Base-by-base conservation (phyloP, 1,284 basidiomycete genomes). In the Sphaerobolus stellatus region DNA sequence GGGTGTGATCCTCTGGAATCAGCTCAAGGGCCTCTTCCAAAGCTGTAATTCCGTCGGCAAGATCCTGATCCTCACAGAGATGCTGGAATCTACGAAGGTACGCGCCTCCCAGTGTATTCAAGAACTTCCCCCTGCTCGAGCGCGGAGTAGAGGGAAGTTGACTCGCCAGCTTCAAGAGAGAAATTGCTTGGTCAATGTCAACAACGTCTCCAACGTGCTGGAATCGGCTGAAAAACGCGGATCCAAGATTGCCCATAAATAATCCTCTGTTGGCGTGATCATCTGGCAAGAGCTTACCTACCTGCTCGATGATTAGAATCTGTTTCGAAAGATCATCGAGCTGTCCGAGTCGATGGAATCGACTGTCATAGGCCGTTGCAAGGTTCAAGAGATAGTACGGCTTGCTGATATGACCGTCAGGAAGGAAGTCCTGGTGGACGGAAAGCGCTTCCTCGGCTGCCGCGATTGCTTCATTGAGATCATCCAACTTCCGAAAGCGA, bases 101-200 rank as follows among this genome's bases (percentile, higher is more conserved):
- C 13, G 52, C 18, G 30, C 16, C 40, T 6, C 52, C 59, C 25
- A 60, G 58, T 22, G 47, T 53, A 36, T 46, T 56, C n/a, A 61
- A 31, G 48, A 31, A 24, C 5, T 11, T 25, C 27, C 50, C 25
- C 41, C 40, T 7, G 18, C 27, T 45, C 8, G 46, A 31, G 20
- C 25, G 25, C 14, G 24, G 24, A 31, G 22, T 43, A 54, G 43
- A 11, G 16, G 41, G 28, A 18, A 56, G 50, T 14, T 45, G 25
- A 14, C 30, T 38, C 8, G 41, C 52, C 31, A 54, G 29, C 44
- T 51, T 54, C 18, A 49, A n/a, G 47, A 29, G 16, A 14, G 9
- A 24, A 36, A 60, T 58, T 8, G 57, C 48, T 16, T 60, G n/a
- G 1, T 61, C 33, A 18, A 60, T 20, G 44, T 61, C 59, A 47